phyloP scores from a whole-genome alignment of 371 early-diverging fungal species.

The Mucor indicus region DNA sequence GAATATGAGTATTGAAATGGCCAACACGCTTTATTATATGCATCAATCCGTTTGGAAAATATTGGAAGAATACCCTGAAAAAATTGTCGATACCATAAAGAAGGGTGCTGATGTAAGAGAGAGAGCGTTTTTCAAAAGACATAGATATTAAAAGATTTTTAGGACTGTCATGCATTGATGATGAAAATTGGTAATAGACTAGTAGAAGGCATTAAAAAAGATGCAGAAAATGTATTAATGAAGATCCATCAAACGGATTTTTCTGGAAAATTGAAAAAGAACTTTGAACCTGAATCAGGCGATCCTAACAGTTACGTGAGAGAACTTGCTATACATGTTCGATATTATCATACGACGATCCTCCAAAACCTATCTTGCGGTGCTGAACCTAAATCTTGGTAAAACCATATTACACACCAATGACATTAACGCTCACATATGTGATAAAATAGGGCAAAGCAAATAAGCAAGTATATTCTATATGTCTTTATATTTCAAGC shows the following conservation, averaged over 20 bases:
- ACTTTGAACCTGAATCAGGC: conserved; percentile 15
- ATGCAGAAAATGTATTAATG: conserved; percentile 48
- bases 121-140: conserved; percentile 1
- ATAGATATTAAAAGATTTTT: neutral
- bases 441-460: conserved; percentile 49
- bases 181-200: conserved; percentile 51
- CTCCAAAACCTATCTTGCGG: conserved; percentile 60
- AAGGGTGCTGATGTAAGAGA: conserved; percentile 46
- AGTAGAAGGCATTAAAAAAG: conserved; percentile 45
- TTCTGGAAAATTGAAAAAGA: conserved; percentile 26
- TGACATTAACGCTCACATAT: no score
- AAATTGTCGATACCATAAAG: conserved; percentile 40
- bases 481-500: conserved; percentile 63
- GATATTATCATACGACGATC: conserved; percentile 57
- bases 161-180: conserved; percentile 54
- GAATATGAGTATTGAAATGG: conserved; percentile 57
- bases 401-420: conserved; percentile 4
- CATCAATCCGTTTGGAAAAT: conserved; percentile 58
- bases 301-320: conserved; percentile 47
- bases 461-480: conserved; percentile 47
- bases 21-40: conserved; percentile 56
- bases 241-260: conserved; percentile 68
- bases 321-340: conserved; percentile 54
- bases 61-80: conserved; percentile 52
- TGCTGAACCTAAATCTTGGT: conserved; percentile 60